Percentiles rank a stretch among this genome's conserved stretches.
Conservation (phyloP, 768 basidiomycete genomes). For the Suillus lakei region DNA sequence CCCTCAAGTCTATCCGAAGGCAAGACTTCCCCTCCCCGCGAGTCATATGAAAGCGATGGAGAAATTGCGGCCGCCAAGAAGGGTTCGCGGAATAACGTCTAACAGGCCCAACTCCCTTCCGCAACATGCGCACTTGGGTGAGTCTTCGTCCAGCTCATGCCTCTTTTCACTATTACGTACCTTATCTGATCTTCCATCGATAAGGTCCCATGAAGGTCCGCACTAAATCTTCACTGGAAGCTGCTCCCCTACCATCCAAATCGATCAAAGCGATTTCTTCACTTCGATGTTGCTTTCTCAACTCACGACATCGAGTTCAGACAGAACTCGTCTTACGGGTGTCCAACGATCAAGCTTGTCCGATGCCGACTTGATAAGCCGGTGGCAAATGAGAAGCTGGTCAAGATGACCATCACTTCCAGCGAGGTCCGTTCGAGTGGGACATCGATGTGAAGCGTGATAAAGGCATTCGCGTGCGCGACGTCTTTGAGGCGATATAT, state of each 20-base stretch:
- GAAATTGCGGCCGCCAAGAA: slow-evolving; percentile 29
- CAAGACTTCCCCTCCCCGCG: slow-evolving; percentile 15
- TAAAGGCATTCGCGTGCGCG: slow-evolving; percentile 54
- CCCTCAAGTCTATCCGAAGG: slow-evolving; percentile 38
- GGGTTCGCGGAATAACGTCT: slow-evolving; percentile 17
- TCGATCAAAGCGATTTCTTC: slow-evolving; percentile 41
- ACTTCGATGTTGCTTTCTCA: slow-evolving; percentile 56
- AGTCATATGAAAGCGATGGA: slow-evolving; percentile 36
- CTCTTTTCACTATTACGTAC: slow-evolving; percentile 21
- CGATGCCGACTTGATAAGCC: slow-evolving; percentile 45
- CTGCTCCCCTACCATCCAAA: slow-evolving; percentile 45
- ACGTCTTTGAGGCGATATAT: slow-evolving; percentile 64
- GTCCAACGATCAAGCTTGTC: slow-evolving; percentile 33
- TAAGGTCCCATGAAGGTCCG: slow-evolving; percentile 45
- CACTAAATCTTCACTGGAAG: slow-evolving; percentile 53
- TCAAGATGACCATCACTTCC: slow-evolving; percentile 56
- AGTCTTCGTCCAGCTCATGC: slow-evolving; percentile 10
- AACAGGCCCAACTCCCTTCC: slow-evolving; percentile 26
- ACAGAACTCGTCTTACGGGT: slow-evolving; percentile 23
- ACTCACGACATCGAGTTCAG: slow-evolving; percentile 37
- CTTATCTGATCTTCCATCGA: slow-evolving; percentile 34
- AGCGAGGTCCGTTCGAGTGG: slow-evolving; percentile 40
- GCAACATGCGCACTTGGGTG: slow-evolving; percentile 31
- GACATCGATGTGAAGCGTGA: slow-evolving; percentile 47
- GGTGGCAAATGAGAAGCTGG: slow-evolving; percentile 47